phyloP scores from a whole-genome alignment of 345 rosid genomes.

The Diplotaxis tenuifolia region DNA sequence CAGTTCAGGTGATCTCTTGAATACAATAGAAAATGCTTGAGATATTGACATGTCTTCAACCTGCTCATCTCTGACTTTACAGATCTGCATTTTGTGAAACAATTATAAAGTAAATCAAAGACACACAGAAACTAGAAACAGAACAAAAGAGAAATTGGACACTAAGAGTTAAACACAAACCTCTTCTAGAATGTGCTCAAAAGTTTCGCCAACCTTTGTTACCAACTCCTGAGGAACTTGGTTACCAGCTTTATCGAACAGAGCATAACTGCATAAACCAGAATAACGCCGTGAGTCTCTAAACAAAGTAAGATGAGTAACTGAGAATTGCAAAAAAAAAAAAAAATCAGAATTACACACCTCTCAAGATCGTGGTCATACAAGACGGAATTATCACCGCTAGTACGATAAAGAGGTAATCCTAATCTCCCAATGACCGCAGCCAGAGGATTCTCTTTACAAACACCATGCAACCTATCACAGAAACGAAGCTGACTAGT shows the following conservation, averaged over 20 bases:
- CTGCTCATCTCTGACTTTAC: conserved; percentile 62
- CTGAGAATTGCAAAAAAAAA: no score
- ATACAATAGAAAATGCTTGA: conserved; percentile 65
- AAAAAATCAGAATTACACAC: conserved; percentile 48
- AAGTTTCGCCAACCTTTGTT: conserved; percentile 69
- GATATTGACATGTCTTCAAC: conserved; percentile 81
- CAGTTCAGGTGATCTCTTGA: conserved; percentile 75
- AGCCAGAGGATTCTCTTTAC: conserved; percentile 93
- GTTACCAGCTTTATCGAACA: conserved; percentile 81
- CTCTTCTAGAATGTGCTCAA: conserved; percentile 80
- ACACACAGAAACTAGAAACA: neutral
- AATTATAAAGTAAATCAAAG: conserved; percentile 20
- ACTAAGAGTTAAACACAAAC: conserved; percentile 34
- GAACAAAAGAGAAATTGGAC: neutral
- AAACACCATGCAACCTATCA: conserved; percentile 93
- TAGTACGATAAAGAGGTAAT: conserved; percentile 83
- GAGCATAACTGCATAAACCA: conserved; percentile 59
- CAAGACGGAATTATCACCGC: conserved; percentile 94
- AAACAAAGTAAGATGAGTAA: neutral
- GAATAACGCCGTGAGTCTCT: conserved; percentile 13
- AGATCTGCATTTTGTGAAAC: conserved; percentile 57
- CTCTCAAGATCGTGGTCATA: conserved; percentile 98
- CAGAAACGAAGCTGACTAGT: conserved; percentile 11
- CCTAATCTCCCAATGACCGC: conserved; percentile 87
- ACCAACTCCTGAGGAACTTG: conserved; percentile 87